These are phyloP conservation scores for Serendipita sp. DNA, from an alignment of 768 basidiomycete species.

Conservation along the genomic window DNA sequence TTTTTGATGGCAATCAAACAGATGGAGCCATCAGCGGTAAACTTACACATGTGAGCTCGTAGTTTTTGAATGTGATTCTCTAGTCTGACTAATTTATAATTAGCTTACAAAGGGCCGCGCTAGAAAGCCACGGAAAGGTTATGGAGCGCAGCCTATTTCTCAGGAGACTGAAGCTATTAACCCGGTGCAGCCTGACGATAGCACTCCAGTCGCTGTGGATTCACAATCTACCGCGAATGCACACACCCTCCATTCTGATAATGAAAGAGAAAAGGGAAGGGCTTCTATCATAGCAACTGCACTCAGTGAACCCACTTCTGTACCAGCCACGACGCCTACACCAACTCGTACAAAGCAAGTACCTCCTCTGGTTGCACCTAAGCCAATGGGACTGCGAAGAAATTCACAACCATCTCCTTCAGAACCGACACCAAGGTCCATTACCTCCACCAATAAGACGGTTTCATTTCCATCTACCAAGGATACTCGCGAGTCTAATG, in stretches of 20 bases:
- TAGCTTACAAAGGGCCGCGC: slow-evolving; percentile 65
- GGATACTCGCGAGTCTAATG: neutral
- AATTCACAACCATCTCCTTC: neutral
- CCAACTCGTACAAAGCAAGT: neutral
- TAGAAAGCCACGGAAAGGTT: slow-evolving; percentile 43
- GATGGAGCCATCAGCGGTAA: neutral
- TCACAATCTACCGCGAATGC: no score
- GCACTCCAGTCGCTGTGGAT: neutral
- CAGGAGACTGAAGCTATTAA: no score
- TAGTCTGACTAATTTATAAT: neutral
- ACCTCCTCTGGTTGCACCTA: neutral
- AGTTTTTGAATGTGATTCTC: neutral
- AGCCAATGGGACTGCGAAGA: neutral
- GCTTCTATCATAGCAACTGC: neutral
- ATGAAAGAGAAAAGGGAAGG: neutral
- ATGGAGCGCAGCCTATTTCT: neutral
- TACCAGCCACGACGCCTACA: neutral
- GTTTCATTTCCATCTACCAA: no score
- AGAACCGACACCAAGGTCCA: neutral
- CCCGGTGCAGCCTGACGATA: neutral
- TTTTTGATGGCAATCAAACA: neutral
- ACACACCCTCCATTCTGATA: neutral
- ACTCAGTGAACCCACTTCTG: neutral
- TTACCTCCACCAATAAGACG: no score
- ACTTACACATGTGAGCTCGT: neutral